These are phyloP conservation scores for Rhizophlyctis rosea DNA, from an alignment of 192 early-diverging fungal species.

Conservation along the genomic window DNA sequence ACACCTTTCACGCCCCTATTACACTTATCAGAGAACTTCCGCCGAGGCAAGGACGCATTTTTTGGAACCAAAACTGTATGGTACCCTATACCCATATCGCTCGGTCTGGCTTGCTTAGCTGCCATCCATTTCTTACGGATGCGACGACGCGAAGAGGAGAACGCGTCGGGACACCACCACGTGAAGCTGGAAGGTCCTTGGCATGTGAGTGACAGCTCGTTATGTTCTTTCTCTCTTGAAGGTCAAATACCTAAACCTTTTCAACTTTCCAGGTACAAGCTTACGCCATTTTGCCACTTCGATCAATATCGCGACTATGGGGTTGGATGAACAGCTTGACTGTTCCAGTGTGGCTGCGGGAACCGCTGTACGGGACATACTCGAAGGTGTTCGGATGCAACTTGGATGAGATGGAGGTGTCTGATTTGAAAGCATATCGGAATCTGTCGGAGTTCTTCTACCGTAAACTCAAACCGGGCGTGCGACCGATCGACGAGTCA, in stretches of 20 bases:
- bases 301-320: constrained; percentile 86
- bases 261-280: constrained; percentile 65
- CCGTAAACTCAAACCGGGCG: constrained; percentile 75
- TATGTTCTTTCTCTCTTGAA: constrained; percentile 3
- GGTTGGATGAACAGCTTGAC: constrained; percentile 84
- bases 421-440: constrained; percentile 71
- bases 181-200: constrained; percentile 76
- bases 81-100: constrained; percentile 35
- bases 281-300: constrained; percentile 82
- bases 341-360: constrained; percentile 74
- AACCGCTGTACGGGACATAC: constrained; percentile 74
- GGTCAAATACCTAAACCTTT: background rate
- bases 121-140: constrained; percentile 62
- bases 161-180: constrained; percentile 18
- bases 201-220: constrained; percentile 53
- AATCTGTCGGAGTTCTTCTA: constrained; percentile 94
- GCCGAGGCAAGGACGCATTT: constrained; percentile 5
- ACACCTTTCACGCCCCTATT: no score
- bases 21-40: background rate
- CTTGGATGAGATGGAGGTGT: constrained; percentile 89
- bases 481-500: constrained; percentile 65
- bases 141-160: constrained; percentile 27
- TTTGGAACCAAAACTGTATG: constrained; percentile 18
- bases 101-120: constrained; percentile 71
- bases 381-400: constrained; percentile 86